Evolutionary conservation across 306 rosid species (phyloP).

Genomic region (Chamaecrista fasciculata): DNA sequence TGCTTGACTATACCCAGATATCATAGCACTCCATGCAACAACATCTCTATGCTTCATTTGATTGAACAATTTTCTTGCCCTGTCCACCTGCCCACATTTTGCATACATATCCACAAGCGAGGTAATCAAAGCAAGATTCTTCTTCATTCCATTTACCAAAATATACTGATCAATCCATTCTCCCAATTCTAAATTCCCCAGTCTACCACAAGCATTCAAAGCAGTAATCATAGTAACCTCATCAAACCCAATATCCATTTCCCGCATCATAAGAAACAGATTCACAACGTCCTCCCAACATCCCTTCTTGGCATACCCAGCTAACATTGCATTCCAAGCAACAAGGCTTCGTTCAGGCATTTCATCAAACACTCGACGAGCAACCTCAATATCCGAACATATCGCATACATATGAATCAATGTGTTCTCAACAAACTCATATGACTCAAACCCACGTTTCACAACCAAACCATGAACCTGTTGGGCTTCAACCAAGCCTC

Average conservation of each 20-base stretch:
- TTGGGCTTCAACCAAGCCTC: constrained; percentile 41
- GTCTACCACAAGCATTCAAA: constrained; percentile 56
- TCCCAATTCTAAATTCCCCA: constrained; percentile 53
- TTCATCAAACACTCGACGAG: constrained; percentile 59
- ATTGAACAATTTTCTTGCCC: constrained; percentile 48
- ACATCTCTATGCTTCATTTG: constrained; percentile 52
- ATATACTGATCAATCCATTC: constrained; percentile 47
- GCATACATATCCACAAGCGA: constrained; percentile 60
- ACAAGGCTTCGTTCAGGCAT: constrained; percentile 33
- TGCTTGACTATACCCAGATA: constrained; percentile 60
- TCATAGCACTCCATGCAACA: constrained; percentile 71
- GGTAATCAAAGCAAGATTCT: constrained; percentile 45
- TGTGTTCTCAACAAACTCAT: constrained; percentile 47
- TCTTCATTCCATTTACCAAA: constrained; percentile 35
- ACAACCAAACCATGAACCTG: constrained; percentile 49
- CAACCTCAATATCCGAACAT: constrained; percentile 41
- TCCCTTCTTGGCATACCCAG: constrained; percentile 46
- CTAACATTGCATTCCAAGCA: constrained; percentile 57
- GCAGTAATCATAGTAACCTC: constrained; percentile 55
- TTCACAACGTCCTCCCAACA: constrained; percentile 53
- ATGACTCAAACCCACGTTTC: constrained; percentile 43
- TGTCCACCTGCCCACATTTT: constrained; percentile 56
- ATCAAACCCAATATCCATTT: constrained; percentile 37
- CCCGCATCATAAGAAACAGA: constrained; percentile 40
- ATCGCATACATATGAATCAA: constrained; percentile 47